Percentiles rank a stretch among this genome's conserved stretches.
Conservation (phyloP, 176 grass and related monocot species). For the Lolium multiflorum region DNA sequence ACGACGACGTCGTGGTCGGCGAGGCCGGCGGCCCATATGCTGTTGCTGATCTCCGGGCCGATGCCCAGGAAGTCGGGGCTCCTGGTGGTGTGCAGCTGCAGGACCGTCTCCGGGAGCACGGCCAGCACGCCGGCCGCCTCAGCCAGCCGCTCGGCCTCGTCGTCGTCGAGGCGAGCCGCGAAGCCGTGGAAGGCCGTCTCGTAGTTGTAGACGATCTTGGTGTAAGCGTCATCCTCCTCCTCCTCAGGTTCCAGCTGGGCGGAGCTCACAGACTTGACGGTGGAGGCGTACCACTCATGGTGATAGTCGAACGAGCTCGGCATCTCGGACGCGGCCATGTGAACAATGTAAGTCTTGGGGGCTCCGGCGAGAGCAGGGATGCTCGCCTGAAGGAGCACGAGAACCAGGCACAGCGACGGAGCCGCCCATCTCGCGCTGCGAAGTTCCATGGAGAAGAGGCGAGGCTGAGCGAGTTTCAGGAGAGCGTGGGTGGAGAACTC, state of each 20-base stretch:
- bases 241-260: constrained; percentile 33
- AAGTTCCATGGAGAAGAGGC: constrained; percentile 43
- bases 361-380: constrained; percentile 30
- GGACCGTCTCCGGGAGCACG: constrained; percentile 81
- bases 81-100: constrained; percentile 90
- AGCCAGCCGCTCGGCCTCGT: constrained; percentile 69
- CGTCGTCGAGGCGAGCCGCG: constrained; percentile 71
- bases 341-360: constrained; percentile 77
- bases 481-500: background rate
- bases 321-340: constrained; percentile 84
- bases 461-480: background rate
- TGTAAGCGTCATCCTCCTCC: constrained; percentile 30
- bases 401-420: constrained; percentile 46
- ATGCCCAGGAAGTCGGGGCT: constrained; percentile 98
- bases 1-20: constrained; percentile 85
- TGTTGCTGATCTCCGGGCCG: constrained; percentile 74
- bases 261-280: constrained; percentile 53
- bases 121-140: constrained; percentile 70
- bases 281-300: constrained; percentile 87
- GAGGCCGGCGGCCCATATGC: constrained; percentile 70
- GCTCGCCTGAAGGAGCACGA: constrained; percentile 50
- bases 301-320: constrained; percentile 64
- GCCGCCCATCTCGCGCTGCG: constrained; percentile 26
- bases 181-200: constrained; percentile 87
- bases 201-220: constrained; percentile 91